A percentile compares a stretch with the other conserved stretches of the same genome.
Conservation (phyloP, 177 flowering plant species). For the Tripterygium wilfordii region DNA sequence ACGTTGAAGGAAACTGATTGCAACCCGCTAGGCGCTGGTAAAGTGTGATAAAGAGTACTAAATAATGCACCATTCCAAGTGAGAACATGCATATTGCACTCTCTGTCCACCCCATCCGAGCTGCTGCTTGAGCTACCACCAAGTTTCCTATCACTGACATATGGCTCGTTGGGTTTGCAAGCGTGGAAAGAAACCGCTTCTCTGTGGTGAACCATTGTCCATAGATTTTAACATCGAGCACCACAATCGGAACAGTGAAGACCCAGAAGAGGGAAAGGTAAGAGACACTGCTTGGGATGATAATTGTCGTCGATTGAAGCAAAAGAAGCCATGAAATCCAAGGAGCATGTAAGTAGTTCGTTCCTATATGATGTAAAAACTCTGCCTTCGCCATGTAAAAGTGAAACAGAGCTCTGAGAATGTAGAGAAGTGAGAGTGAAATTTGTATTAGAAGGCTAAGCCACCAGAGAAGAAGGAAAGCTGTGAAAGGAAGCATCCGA, state of each 20-base stretch:
- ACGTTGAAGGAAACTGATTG: conserved; percentile 32
- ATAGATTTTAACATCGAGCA: conserved; percentile 52
- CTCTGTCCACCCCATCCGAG: conserved; percentile 57
- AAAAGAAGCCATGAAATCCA: conserved; percentile 38
- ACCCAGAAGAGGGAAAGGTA: conserved; percentile 35
- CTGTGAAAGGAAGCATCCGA: not conserved
- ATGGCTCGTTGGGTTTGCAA: conserved; percentile 68
- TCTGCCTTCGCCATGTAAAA: conserved; percentile 1
- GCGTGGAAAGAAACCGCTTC: conserved; percentile 39
- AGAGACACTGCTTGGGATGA: conserved; percentile 6
- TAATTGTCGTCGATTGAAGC: conserved; percentile 32
- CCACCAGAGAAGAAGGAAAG: not conserved
- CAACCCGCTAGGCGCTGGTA: conserved; percentile 1
- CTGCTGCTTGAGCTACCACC: conserved; percentile 44
- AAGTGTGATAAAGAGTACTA: conserved; percentile 1
- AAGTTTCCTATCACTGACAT: conserved; percentile 59
- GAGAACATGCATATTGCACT: conserved; percentile 46
- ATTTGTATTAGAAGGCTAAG: not conserved
- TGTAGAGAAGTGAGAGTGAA: conserved; percentile 1
- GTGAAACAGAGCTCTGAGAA: not conserved
- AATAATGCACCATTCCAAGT: conserved; percentile 42
- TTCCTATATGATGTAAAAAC: conserved; percentile 1
- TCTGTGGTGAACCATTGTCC: conserved; percentile 71
- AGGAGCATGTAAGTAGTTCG: not conserved
- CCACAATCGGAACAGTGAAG: conserved; percentile 33